A percentile compares a stretch with the other conserved stretches of the same genome.
phyloP scores from a whole-genome alignment of 202 grass and related monocot genomes.

The Setaria viridis region DNA sequence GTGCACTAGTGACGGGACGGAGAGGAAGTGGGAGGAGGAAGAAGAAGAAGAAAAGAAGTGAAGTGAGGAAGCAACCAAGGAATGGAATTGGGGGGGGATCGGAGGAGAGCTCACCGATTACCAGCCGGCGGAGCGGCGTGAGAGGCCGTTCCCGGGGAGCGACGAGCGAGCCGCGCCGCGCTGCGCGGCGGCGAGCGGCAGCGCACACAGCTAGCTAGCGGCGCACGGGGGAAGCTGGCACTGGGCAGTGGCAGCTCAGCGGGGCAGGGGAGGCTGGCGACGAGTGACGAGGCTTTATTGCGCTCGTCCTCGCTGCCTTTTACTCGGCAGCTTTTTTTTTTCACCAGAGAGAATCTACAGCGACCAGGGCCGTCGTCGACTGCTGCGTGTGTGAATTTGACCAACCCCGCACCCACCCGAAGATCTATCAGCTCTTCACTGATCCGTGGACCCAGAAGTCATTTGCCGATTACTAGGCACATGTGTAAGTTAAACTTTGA shows the following conservation, averaged over 20 bases:
- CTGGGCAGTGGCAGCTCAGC: not conserved
- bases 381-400: slow-evolving; percentile 6
- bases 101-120: not conserved
- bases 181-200: not conserved
- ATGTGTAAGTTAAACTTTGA: not conserved
- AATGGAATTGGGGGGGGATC: not conserved
- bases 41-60: not conserved
- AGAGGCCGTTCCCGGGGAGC: not conserved
- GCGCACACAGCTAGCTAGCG: not conserved
- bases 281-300: slow-evolving; percentile 37
- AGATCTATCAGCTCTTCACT: not conserved
- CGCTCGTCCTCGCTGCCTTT: not conserved
- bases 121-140: not conserved
- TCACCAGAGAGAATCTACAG: slow-evolving; percentile 30
- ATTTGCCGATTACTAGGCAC: not conserved
- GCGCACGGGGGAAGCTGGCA: not conserved
- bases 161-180: not conserved
- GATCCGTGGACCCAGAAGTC: rapidly evolving
- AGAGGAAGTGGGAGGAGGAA: not conserved
- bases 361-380: not conserved
- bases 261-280: not conserved
- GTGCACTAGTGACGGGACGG: not conserved
- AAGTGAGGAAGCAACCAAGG: not conserved
- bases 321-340: not conserved
- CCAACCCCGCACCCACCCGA: not conserved